These are phyloP conservation scores for Dalbergia oliveri DNA, from an alignment of 306 rosid species.

Conservation along the genomic window DNA sequence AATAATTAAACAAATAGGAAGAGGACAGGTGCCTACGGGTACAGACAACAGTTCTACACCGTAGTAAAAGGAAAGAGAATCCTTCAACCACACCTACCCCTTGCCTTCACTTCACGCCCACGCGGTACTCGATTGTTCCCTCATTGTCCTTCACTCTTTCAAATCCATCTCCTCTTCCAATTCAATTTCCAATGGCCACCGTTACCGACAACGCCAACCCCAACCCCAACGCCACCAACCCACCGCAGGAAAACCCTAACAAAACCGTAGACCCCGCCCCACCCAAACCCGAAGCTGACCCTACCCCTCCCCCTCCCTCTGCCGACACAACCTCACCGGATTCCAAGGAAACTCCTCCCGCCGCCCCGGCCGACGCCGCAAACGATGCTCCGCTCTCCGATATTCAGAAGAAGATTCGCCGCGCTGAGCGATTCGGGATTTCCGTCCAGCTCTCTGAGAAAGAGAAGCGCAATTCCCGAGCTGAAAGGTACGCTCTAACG, in stretches of 20 bases:
- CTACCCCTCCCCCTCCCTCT: background rate
- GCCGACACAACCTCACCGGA: constrained; percentile 38
- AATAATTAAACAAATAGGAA: too few relatives aligned
- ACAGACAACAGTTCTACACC: too few relatives aligned
- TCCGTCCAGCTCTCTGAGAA: constrained; percentile 74
- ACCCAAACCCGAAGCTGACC: constrained; percentile 45
- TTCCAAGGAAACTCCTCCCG: constrained; percentile 34
- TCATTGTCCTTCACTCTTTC: background rate
- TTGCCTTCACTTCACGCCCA: background rate
- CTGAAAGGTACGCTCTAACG: constrained; percentile 65
- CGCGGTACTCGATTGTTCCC: constrained; percentile 23
- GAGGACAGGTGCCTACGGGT: too few relatives aligned
- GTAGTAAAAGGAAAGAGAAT: background rate
- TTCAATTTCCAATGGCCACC: background rate
- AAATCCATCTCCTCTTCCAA: background rate
- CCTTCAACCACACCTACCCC: background rate
- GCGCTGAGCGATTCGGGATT: constrained; percentile 96
- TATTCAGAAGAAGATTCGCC: constrained; percentile 79
- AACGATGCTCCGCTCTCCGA: constrained; percentile 54
- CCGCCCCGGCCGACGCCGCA: constrained; percentile 26
- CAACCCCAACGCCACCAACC: constrained; percentile 44
- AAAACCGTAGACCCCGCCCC: constrained; percentile 62
- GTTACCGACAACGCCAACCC: constrained; percentile 29
- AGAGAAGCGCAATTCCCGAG: constrained; percentile 91
- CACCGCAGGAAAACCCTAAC: constrained; percentile 61